These are phyloP conservation scores for Pseudopyricularia javanii DNA, from an alignment of 2,329 filamentous ascomycete species.

Conservation along the genomic window DNA sequence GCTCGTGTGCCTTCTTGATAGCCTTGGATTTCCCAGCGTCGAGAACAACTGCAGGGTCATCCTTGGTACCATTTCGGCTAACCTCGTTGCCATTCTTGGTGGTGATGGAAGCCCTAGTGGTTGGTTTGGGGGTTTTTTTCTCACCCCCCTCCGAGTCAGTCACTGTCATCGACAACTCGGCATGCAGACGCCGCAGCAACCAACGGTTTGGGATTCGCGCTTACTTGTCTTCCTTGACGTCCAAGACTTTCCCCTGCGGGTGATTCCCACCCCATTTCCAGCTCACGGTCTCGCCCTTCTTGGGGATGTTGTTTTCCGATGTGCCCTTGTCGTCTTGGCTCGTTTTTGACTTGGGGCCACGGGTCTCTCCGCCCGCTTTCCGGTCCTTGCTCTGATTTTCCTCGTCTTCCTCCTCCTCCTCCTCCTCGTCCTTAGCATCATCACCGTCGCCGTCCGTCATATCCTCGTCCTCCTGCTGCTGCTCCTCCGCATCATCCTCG, in stretches of 20 bases:
- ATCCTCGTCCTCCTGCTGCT: constrained; percentile 23
- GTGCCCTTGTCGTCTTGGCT: constrained; percentile 3
- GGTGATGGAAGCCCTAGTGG: constrained; percentile 19
- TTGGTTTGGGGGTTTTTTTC: too few species aligned
- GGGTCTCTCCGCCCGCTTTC: not conserved
- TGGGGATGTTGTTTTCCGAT: too few species aligned
- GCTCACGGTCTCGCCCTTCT: constrained; percentile 27
- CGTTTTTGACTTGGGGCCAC: not conserved
- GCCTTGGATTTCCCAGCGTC: constrained; percentile 29
- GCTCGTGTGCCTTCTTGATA: constrained; percentile 25
- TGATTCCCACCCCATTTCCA: constrained; percentile 33
- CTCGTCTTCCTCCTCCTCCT: not conserved
- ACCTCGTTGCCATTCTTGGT: constrained; percentile 29
- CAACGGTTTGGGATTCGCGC: too few species aligned
- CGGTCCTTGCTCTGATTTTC: not conserved
- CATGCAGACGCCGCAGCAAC: too few species aligned
- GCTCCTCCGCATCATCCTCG: constrained; percentile 20
- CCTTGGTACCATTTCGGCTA: constrained; percentile 22
- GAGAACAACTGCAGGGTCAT: constrained; percentile 29
- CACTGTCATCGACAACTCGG: too few species aligned
- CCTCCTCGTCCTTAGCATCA: constrained; percentile 15
- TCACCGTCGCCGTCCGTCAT: constrained; percentile 19
- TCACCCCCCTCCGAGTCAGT: too few species aligned
- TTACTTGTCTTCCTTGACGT: constrained; percentile 29
- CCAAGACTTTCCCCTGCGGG: constrained; percentile 28